Evolutionary conservation across 495 filamentous ascomycete species (phyloP).

Genomic region (Coniosporium apollinis): DNA sequence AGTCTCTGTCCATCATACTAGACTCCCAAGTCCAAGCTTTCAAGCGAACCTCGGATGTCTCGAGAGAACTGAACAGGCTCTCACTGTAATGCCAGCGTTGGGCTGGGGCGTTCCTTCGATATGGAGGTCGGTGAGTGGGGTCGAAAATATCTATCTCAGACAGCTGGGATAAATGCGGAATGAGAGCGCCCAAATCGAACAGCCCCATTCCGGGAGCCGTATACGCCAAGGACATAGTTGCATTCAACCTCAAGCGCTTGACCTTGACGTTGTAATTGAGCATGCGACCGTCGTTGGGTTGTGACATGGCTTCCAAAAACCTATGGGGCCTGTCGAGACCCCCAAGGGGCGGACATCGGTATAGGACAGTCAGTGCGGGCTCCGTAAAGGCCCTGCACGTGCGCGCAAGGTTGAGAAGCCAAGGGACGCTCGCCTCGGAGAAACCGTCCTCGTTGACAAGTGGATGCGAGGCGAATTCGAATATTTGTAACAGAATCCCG

Average conservation of each 20-base stretch:
- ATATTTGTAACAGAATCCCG: conserved; percentile 50
- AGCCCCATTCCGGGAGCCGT: conserved; percentile 19
- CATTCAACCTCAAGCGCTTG: conserved; percentile 50
- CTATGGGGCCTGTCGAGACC: conserved; percentile 34
- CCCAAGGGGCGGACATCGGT: conserved; percentile 46
- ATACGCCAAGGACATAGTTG: conserved; percentile 22
- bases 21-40: conserved; percentile 66
- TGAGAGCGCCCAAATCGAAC: conserved; percentile 26
- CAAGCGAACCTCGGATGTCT: conserved; percentile 30
- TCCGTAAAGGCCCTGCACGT: conserved; percentile 51
- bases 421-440: conserved; percentile 30
- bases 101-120: conserved; percentile 26
- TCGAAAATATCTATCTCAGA: conserved; percentile 38
- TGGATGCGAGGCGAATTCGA: conserved; percentile 46
- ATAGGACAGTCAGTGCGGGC: conserved; percentile 59
- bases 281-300: conserved; percentile 22
- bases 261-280: conserved; percentile 52
- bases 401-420: conserved; percentile 43
- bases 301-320: conserved; percentile 30
- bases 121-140: conserved; percentile 36
- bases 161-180: conserved; percentile 31
- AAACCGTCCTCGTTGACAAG: conserved; percentile 33
- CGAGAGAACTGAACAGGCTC: conserved; percentile 39
- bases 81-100: conserved; percentile 47
- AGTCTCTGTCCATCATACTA: too few relatives aligned